Percentiles rank a stretch among this genome's conserved stretches.
Conservation (phyloP, 805 yeast species). For the Clavispora santaluciae region DNA sequence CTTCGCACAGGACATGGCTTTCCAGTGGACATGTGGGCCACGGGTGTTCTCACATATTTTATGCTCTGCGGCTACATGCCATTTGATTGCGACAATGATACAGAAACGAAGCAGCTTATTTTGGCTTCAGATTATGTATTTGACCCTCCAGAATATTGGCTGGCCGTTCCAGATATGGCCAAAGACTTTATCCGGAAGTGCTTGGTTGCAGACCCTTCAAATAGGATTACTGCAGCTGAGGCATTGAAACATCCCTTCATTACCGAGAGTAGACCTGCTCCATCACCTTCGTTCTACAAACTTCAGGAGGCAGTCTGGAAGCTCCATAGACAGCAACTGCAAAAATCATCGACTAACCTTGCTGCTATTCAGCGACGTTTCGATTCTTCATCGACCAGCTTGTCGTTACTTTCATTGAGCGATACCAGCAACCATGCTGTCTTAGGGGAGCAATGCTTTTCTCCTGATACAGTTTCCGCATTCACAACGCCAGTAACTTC, state of each 20-base stretch:
- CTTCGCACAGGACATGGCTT: slow-evolving; percentile 51
- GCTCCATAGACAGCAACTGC: slow-evolving; percentile 5
- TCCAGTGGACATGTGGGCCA: slow-evolving; percentile 70
- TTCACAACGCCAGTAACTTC: slow-evolving; percentile 15
- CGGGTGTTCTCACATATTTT: slow-evolving; percentile 68
- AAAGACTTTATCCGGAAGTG: slow-evolving; percentile 55
- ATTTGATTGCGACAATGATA: slow-evolving; percentile 67
- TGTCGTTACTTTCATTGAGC: slow-evolving; percentile 3
- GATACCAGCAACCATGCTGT: slow-evolving; percentile 7
- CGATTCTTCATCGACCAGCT: not conserved
- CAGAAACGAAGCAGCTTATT: slow-evolving; percentile 66
- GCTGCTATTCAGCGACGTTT: not conserved
- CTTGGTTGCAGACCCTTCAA: slow-evolving; percentile 39
- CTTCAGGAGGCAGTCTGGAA: slow-evolving; percentile 14
- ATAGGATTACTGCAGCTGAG: slow-evolving; percentile 44
- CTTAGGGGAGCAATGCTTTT: slow-evolving; percentile 13
- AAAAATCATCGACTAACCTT: not conserved
- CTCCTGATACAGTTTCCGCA: slow-evolving; percentile 15
- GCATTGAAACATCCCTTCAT: slow-evolving; percentile 43
- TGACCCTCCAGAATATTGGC: slow-evolving; percentile 60
- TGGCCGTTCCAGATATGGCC: slow-evolving; percentile 46
- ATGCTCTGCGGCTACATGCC: slow-evolving; percentile 73
- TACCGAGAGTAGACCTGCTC: slow-evolving; percentile 1
- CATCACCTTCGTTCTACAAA: slow-evolving; percentile 9
- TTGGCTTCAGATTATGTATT: slow-evolving; percentile 50